Percentiles rank a stretch among this genome's conserved stretches.
phyloP scores from a whole-genome alignment of 306 rosid species.

The Medicago truncatula region DNA sequence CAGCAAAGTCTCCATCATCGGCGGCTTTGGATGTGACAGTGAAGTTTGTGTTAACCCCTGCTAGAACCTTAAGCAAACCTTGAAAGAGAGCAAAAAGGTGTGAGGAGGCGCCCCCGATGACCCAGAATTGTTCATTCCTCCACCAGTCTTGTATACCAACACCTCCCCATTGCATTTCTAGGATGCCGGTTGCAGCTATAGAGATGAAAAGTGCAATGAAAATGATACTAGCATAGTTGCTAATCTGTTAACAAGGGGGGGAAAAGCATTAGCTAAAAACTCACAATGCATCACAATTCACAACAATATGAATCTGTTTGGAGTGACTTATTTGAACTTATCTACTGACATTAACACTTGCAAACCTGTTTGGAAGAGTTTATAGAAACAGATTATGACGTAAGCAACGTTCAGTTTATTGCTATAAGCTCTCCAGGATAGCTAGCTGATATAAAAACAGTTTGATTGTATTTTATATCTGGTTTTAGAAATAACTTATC shows the following conservation, averaged over 20 bases:
- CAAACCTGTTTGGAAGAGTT: no score
- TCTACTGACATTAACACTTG: no score
- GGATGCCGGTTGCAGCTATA: slow-evolving; percentile 80
- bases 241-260: slow-evolving; percentile 59
- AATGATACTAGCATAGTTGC: slow-evolving; percentile 84
- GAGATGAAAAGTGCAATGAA: slow-evolving; percentile 90
- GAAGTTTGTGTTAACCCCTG: slow-evolving; percentile 86
- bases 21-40: slow-evolving; percentile 93
- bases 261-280: not conserved
- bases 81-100: slow-evolving; percentile 88
- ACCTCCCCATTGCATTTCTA: slow-evolving; percentile 97
- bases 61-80: slow-evolving; percentile 92
- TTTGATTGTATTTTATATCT: no score
- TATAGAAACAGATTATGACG: no score
- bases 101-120: slow-evolving; percentile 86
- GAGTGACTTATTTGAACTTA: no score
- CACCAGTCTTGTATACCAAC: slow-evolving; percentile 96
- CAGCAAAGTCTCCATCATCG: slow-evolving; percentile 85
- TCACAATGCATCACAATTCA: not conserved
- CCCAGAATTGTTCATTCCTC: slow-evolving; percentile 98
- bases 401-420: no score
- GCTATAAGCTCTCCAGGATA: no score
- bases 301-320: not conserved
- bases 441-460: no score
- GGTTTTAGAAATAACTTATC: no score